Evolutionary conservation across 2,329 filamentous ascomycete genomes (phyloP).

Genomic region (Nothopassalora personata): DNA sequence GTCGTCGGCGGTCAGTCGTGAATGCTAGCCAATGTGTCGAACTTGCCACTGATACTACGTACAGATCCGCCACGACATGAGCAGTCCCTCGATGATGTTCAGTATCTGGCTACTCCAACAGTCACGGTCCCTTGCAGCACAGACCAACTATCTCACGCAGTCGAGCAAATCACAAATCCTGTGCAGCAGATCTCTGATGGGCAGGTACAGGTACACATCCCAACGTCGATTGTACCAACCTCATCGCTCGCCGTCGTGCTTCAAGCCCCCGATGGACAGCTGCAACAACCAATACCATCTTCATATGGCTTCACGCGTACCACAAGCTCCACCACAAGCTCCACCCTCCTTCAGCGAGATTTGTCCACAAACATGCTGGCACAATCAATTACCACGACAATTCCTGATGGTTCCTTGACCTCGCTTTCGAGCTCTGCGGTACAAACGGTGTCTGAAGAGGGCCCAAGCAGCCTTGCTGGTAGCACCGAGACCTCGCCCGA

Average conservation of each 20-base stretch:
- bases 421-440: conserved; percentile 28
- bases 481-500: conserved; percentile 22
- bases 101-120: neutral
- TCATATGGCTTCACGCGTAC: neutral
- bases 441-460: conserved; percentile 23
- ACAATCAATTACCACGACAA: conserved; percentile 14
- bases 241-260: neutral
- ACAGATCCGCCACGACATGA: conserved; percentile 1
- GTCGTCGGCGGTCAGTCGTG: conserved; percentile 11
- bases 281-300: neutral
- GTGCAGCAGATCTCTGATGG: conserved; percentile 17
- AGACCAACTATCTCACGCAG: neutral
- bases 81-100: neutral
- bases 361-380: neutral
- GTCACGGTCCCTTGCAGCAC: conserved; percentile 3
- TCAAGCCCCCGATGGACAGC: conserved; percentile 7
- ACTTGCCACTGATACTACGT: neutral
- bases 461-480: conserved; percentile 18
- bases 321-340: conserved; percentile 9
- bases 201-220: conserved; percentile 11
- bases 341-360: neutral
- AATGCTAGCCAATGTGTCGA: neutral
- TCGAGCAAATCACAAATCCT: conserved; percentile 11
- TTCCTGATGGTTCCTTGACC: conserved; percentile 25
- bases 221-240: neutral